Conservation (phyloP, 345 rosid species). For the Boechera divaricarpa region DNA sequence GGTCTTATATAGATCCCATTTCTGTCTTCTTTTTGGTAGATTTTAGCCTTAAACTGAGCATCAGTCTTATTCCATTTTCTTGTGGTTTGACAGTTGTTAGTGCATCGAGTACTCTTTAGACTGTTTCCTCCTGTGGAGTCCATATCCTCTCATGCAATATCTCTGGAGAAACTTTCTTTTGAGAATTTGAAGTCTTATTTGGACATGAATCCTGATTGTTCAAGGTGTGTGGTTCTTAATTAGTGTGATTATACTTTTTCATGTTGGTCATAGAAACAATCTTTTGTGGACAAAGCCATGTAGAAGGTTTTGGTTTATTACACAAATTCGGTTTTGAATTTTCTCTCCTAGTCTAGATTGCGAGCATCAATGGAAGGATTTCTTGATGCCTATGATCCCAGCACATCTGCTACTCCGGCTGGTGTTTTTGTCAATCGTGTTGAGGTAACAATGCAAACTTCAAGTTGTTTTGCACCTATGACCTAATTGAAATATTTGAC, state of each 20-base stretch:
- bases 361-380: slow-evolving; percentile 94
- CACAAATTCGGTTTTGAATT: slow-evolving; percentile 8
- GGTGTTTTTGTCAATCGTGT: slow-evolving; percentile 88
- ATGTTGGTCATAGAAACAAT: slow-evolving; percentile 6
- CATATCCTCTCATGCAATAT: slow-evolving; percentile 47
- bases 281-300: slow-evolving; percentile 26
- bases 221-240: slow-evolving; percentile 56
- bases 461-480: not conserved
- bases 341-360: slow-evolving; percentile 57
- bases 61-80: slow-evolving; percentile 7
- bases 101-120: slow-evolving; percentile 80
- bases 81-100: slow-evolving; percentile 67
- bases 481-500: not conserved
- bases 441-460: slow-evolving; percentile 57
- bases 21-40: slow-evolving; percentile 1
- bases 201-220: slow-evolving; percentile 81
- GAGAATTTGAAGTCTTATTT: slow-evolving; percentile 78
- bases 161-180: slow-evolving; percentile 77
- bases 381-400: slow-evolving; percentile 91
- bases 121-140: slow-evolving; percentile 52
- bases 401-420: slow-evolving; percentile 65
- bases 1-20: slow-evolving; percentile 36
- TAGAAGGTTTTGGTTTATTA: slow-evolving; percentile 1
- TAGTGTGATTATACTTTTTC: not conserved
- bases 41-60: not conserved